These are phyloP conservation scores for Cicer yamashitae DNA, from an alignment of 306 rosid species.

Conservation along the genomic window DNA sequence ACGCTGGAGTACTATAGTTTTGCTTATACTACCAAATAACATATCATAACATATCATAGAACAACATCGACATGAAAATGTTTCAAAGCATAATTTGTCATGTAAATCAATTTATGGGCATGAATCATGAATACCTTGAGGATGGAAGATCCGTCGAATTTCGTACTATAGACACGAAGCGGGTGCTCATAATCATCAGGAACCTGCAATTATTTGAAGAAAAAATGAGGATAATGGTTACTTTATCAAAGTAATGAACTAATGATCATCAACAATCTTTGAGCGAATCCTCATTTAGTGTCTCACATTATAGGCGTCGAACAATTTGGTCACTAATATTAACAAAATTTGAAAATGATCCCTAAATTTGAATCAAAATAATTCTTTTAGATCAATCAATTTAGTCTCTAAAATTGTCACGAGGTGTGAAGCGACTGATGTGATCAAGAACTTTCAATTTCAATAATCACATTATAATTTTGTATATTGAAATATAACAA, in stretches of 20 bases:
- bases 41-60: too few species aligned
- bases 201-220: slow-evolving; percentile 51
- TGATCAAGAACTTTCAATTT: neutral
- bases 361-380: neutral
- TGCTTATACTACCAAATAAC: too few species aligned
- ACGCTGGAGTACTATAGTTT: too few species aligned
- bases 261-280: neutral
- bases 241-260: slow-evolving; percentile 19
- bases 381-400: neutral
- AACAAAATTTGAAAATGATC: neutral
- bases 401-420: neutral
- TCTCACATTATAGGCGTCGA: neutral
- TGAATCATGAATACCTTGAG: slow-evolving; percentile 64
- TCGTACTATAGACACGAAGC: slow-evolving; percentile 55
- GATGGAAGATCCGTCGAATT: slow-evolving; percentile 69
- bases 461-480: neutral
- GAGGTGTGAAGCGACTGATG: neutral
- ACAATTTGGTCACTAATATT: neutral
- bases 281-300: neutral
- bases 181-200: slow-evolving; percentile 57
- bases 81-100: slow-evolving; percentile 2
- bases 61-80: neutral
- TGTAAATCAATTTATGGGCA: neutral
- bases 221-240: neutral
- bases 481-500: neutral